Base-by-base conservation (phyloP, 148 eudicot species). In the Polygonum maritimum region DNA sequence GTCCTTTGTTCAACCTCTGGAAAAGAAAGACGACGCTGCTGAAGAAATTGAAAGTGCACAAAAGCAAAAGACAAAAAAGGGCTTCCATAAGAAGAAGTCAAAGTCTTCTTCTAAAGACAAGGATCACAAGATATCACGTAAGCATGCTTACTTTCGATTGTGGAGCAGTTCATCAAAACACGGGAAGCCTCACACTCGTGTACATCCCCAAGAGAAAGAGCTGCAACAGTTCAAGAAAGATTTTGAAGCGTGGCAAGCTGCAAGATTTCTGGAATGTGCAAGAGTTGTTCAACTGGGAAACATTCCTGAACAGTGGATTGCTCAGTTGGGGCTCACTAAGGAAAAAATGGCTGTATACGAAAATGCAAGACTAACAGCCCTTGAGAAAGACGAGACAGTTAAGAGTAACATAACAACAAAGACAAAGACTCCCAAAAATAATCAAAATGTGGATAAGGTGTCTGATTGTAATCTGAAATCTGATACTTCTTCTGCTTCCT, bases 201-300 rank as follows among this genome's bases (percentile, higher is more conserved):
- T 88, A 82, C 99, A 96, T 81, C 99, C 99, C 75, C 99, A 92
- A 82, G 99, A 96, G 83, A 94, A 96, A 87, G 98, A 96, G 82
- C 88, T 96, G 36, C 92, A 96, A 84, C 89, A 86, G 81, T 96
- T 96, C 78, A 96, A 96, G 87, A 89, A 89, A 85, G 99, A 96
- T 10, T 96, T 96, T 84, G 93, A 88, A 84, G 98, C 94, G 58
- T 96, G 93, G 91, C 99, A 92, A 83, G 87, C 99, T 22, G 88
- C 93, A 57, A 84, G 99, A 84, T 89, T 91, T 74, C 86, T 84
- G 55, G 93, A 96, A 78, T 92, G 97, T 81, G 89, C 98, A 48
- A 87, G 93, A 78, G 82, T 84, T 47, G 87, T 86, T 80, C 90
- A 92, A 51, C 88, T 82, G 57, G 85, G 85, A 52, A 81, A 85